A percentile compares a stretch with the other conserved stretches of the same genome.
phyloP scores from a whole-genome alignment of 345 rosid genomes.

The Citrus unshiu region DNA sequence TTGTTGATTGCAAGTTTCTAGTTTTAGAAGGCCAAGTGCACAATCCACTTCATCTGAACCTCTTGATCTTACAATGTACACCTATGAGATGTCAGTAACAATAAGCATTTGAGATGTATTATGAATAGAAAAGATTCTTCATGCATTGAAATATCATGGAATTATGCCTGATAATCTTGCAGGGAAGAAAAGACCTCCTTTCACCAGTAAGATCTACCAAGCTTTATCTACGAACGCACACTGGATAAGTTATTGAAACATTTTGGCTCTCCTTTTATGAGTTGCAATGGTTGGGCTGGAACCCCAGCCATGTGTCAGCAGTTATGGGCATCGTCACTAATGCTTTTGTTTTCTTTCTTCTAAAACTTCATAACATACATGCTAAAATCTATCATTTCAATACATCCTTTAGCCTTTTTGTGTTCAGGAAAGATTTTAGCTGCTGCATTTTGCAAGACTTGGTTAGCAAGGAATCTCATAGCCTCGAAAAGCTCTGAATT shows the following conservation, averaged over 20 bases:
- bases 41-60: constrained; percentile 35
- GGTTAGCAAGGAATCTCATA: background rate
- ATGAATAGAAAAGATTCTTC: background rate
- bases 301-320: background rate
- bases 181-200: too few species aligned
- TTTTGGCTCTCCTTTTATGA: background rate
- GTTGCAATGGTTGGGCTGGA: background rate
- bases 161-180: background rate
- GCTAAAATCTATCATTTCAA: background rate
- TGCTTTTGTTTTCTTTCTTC: background rate
- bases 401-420: background rate
- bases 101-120: background rate
- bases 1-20: constrained; percentile 14
- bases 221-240: background rate
- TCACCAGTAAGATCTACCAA: background rate
- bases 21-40: constrained; percentile 33
- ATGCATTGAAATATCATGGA: background rate
- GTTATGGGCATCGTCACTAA: background rate
- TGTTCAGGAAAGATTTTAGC: background rate
- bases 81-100: constrained; percentile 19
- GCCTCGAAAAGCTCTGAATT: background rate
- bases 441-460: background rate
- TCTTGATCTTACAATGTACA: constrained; percentile 31
- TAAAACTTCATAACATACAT: background rate
- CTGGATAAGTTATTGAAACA: background rate